Evolutionary conservation across 768 basidiomycete genomes (phyloP).

Genomic region (Suillus brevipes): DNA sequence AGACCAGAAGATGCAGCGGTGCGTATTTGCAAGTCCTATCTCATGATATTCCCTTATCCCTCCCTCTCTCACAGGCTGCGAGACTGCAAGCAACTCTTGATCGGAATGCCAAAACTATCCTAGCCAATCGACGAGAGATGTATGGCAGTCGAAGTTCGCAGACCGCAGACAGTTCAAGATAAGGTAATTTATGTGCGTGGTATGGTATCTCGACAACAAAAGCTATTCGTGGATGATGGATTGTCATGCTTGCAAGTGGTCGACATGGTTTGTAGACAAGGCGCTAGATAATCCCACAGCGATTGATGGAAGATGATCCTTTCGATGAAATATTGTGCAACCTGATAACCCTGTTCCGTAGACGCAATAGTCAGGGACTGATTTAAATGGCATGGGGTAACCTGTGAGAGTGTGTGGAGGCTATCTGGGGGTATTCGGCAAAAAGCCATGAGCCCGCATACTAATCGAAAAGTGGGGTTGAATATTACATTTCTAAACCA

Average conservation of each 20-base stretch:
- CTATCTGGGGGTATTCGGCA: not conserved
- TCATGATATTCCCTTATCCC: not conserved
- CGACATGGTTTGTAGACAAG: not conserved
- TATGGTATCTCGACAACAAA: conserved; percentile 15
- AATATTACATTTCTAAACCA: not conserved
- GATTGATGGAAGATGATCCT: not conserved
- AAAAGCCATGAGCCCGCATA: not conserved
- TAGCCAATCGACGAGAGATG: conserved; percentile 28
- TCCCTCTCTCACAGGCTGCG: conserved; percentile 50
- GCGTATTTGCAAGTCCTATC: conserved; percentile 27
- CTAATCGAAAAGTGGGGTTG: not conserved
- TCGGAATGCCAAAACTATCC: conserved; percentile 34
- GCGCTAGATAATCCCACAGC: not conserved
- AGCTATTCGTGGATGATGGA: conserved; percentile 13
- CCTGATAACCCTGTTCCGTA: not conserved
- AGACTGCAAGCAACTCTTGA: conserved; percentile 68
- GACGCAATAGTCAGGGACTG: not conserved
- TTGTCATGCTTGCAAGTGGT: conserved; percentile 20
- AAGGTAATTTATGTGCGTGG: conserved; percentile 11
- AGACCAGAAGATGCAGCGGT: conserved; percentile 84
- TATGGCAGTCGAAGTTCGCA: conserved; percentile 20
- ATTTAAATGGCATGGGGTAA: not conserved
- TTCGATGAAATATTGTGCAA: not conserved
- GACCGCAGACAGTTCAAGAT: conserved; percentile 19
- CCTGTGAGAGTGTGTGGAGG: not conserved